A percentile compares a stretch with the other conserved stretches of the same genome.
phyloP scores from a whole-genome alignment of 306 rosid genomes.

The Lathyrus aphaca region DNA sequence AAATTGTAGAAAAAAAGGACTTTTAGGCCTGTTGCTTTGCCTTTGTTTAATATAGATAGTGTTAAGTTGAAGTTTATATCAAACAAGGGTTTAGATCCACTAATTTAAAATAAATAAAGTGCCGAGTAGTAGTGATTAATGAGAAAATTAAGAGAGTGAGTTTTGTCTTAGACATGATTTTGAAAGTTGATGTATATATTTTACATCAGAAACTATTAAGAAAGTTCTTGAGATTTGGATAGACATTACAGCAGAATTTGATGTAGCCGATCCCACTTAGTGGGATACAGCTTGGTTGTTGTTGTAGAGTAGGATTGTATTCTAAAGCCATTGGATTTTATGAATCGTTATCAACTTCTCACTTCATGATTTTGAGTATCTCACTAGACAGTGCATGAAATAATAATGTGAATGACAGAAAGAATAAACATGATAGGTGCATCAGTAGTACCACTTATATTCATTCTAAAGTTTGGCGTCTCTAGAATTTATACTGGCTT shows the following conservation, averaged over 20 bases:
- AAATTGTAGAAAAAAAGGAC: neutral
- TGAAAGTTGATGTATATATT: neutral
- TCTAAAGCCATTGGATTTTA: neutral
- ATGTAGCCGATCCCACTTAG: no score
- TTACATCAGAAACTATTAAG: neutral
- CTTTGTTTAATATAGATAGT: slow-evolving; percentile 5
- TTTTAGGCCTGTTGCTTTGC: slow-evolving; percentile 16
- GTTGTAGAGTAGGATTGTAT: no score
- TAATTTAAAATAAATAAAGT: neutral
- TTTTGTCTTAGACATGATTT: neutral
- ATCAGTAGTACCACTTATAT: neutral
- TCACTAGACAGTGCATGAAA: neutral
- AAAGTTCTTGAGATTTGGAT: no score
- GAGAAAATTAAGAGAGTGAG: slow-evolving; percentile 4
- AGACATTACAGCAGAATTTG: no score
- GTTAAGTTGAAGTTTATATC: slow-evolving; percentile 16
- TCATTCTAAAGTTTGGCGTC: neutral
- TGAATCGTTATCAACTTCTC: neutral
- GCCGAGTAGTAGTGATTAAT: neutral
- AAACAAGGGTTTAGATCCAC: slow-evolving; percentile 22
- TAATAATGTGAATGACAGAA: neutral
- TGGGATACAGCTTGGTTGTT: no score
- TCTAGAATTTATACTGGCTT: slow-evolving; percentile 5
- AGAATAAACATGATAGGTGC: neutral
- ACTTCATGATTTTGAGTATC: slow-evolving; percentile 1